Percentiles rank a stretch among this genome's conserved stretches.
Evolutionary conservation across 2,329 filamentous ascomycete genomes (phyloP).

Genomic region (Fusarium sp.): DNA sequence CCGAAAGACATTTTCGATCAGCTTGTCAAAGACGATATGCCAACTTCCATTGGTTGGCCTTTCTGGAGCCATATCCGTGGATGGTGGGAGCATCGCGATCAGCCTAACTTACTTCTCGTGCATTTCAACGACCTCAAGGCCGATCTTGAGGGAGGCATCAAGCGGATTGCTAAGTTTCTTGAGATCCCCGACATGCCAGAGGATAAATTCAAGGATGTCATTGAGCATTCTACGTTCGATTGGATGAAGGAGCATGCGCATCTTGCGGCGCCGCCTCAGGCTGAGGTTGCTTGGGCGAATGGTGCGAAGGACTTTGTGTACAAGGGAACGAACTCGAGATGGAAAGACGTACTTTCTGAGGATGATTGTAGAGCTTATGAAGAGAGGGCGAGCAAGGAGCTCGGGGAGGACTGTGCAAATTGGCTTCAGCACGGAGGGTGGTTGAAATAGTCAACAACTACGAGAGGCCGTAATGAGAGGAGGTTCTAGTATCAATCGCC

Average conservation of each 20-base stretch:
- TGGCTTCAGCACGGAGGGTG: not conserved
- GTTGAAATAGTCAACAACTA: not conserved
- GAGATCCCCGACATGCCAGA: not conserved
- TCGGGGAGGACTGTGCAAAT: not conserved
- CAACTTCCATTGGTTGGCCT: not conserved
- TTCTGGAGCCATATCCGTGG: slow-evolving; percentile 16
- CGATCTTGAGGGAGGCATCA: not conserved
- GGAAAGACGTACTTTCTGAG: not conserved
- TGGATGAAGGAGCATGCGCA: slow-evolving; percentile 15
- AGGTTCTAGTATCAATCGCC: too few species aligned
- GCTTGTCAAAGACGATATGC: not conserved
- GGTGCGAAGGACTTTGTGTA: not conserved
- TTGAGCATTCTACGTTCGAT: slow-evolving; percentile 7
- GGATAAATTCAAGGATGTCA: not conserved
- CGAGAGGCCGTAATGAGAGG: fast-evolving
- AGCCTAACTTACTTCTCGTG: not conserved
- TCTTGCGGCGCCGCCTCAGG: not conserved
- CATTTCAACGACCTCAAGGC: slow-evolving; percentile 17
- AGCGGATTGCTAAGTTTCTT: not conserved
- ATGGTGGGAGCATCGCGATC: not conserved
- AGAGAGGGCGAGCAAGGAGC: not conserved
- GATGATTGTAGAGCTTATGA: not conserved
- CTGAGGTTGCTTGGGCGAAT: slow-evolving; percentile 2
- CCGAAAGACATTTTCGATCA: not conserved
- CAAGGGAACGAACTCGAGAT: not conserved